Conservation (phyloP, 2,329 filamentous ascomycete species). For the Clonostachys sp. region DNA sequence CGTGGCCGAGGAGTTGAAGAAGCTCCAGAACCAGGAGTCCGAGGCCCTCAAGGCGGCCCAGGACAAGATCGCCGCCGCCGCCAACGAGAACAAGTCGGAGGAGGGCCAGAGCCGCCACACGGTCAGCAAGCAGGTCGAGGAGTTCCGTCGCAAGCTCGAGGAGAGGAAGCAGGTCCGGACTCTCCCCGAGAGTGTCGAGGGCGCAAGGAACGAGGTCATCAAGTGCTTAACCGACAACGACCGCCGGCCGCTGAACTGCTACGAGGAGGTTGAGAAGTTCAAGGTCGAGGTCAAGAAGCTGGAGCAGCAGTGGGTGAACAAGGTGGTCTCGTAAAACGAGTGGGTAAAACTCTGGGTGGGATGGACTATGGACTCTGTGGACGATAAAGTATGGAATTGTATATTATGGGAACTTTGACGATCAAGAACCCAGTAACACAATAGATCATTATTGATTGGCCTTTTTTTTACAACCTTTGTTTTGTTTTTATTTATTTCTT, state of each 20-base stretch:
- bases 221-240: conserved; percentile 81
- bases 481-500: no score
- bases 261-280: conserved; percentile 86
- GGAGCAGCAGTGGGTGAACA: conserved; percentile 85
- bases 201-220: conserved; percentile 71
- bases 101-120: conserved; percentile 31
- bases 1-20: conserved; percentile 79
- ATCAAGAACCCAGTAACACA: conserved; percentile 7
- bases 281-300: conserved; percentile 83
- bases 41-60: conserved; percentile 65
- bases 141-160: conserved; percentile 55
- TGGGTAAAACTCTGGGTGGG: no score
- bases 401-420: conserved; percentile 5
- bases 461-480: not conserved
- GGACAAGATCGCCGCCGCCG: conserved; percentile 58
- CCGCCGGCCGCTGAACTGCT: conserved; percentile 86
- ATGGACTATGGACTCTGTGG: no score
- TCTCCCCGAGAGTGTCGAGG: conserved; percentile 67
- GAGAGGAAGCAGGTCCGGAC: conserved; percentile 61
- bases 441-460: conserved; percentile 1
- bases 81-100: conserved; percentile 26
- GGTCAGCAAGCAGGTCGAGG: conserved; percentile 56
- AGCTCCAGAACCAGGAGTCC: conserved; percentile 67
- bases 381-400: not conserved
- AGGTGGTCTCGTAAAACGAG: conserved; percentile 51